Percentiles rank a stretch among this genome's conserved stretches.
Conservation (phyloP, 73 alveolate species). For the Symbiodinium pilosum region DNA sequence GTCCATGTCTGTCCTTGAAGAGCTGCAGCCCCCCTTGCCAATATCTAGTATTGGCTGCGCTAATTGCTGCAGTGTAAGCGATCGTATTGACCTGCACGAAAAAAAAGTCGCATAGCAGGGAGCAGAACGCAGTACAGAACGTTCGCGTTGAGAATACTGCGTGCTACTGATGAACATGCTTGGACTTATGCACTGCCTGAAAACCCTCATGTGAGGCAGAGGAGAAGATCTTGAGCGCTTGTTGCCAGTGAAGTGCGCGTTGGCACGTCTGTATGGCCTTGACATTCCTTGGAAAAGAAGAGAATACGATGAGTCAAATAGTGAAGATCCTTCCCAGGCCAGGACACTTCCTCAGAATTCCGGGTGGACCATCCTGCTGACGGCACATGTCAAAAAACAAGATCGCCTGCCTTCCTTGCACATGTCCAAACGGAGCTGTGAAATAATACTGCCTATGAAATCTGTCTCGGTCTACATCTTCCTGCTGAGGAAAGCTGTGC, state of each 20-base stretch:
- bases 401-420: not conserved
- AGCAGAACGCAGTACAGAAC: too few relatives aligned
- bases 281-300: not conserved
- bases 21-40: not conserved
- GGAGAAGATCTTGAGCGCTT: not conserved
- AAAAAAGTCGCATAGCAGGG: too few relatives aligned
- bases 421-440: not conserved
- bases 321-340: not conserved
- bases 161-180: too few relatives aligned
- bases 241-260: not conserved
- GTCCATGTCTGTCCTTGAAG: not conserved
- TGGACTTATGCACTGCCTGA: not conserved
- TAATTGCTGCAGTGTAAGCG: not conserved
- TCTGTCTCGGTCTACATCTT: too few relatives aligned
- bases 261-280: not conserved
- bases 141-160: too few relatives aligned
- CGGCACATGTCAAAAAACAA: not conserved
- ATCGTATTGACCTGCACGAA: not conserved
- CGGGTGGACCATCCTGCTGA: not conserved
- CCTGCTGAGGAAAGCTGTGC: too few relatives aligned
- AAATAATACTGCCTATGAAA: too few relatives aligned
- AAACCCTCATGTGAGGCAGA: not conserved
- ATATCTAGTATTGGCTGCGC: not conserved
- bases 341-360: not conserved
- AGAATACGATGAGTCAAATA: not conserved